Percentiles rank a stretch among this genome's conserved stretches.
Evolutionary conservation across 805 yeast species (phyloP).

Genomic region (Metschnikowia bowlesiae): DNA sequence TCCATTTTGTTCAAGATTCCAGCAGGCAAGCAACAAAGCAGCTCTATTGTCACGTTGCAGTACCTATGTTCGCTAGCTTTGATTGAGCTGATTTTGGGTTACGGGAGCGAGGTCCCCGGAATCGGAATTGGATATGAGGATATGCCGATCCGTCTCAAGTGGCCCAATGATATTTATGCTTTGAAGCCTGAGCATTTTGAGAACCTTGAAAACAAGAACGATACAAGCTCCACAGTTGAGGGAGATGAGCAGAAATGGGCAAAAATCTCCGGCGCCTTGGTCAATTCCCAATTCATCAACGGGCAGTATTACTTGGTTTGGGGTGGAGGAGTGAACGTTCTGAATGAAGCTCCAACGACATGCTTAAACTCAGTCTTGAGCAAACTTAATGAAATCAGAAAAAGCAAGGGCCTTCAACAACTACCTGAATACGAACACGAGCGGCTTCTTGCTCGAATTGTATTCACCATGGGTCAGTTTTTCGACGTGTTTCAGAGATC

Average conservation of each 20-base stretch:
- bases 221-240: conserved; percentile 34
- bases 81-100: conserved; percentile 66
- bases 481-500: conserved; percentile 50
- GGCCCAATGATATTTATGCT: conserved; percentile 95
- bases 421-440: conserved; percentile 49
- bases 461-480: conserved; percentile 63
- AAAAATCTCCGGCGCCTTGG: conserved; percentile 80
- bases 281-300: conserved; percentile 67
- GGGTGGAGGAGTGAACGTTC: conserved; percentile 85
- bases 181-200: conserved; percentile 56
- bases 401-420: conserved; percentile 33
- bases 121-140: conserved; percentile 56
- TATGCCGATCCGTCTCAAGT: conserved; percentile 77
- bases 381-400: conserved; percentile 52
- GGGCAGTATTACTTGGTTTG: conserved; percentile 62
- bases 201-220: conserved; percentile 26
- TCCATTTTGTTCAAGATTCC: conserved; percentile 68
- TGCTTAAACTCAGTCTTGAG: conserved; percentile 72
- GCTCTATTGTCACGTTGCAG: conserved; percentile 77
- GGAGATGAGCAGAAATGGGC: conserved; percentile 63
- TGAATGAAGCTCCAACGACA: conserved; percentile 86
- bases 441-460: conserved; percentile 58
- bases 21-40: conserved; percentile 32
- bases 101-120: conserved; percentile 41
- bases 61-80: conserved; percentile 80